Base-by-base conservation (phyloP, 192 early-diverging fungal species). In the Irineochytrium annulatum region DNA sequence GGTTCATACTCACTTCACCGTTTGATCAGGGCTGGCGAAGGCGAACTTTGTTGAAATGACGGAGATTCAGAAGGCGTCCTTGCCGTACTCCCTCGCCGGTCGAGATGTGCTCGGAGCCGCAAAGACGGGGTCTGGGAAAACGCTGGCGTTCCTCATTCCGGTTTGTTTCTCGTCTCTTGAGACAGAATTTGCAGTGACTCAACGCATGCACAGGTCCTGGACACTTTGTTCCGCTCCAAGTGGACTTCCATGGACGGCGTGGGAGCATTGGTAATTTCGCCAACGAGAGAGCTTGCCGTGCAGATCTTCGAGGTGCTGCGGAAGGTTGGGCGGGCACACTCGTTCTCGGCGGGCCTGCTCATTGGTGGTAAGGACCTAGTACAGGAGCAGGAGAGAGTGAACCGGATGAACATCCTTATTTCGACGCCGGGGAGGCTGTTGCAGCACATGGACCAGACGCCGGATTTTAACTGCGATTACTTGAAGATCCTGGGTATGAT, bases 361-460 rank as follows among this genome's bases (percentile, higher is more conserved):
- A 99, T 97, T 73, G 96, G 87, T 77, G 46, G 68, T 89, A 96
- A 81, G 63, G 78, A 65, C 87, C 61, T 95, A 86, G 74, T 79
- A 48, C 88, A 92, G 70, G 77, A 84, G 60, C 68, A 75, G 26
- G 82, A 80, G 55, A 59, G 85, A 8, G 73, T 74, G 28, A 68
- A 27, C 34, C 60, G 60, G 37, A 74, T 79, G 72, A 78, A 94
- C 65, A 90, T 99, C 59, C 74, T 93, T 53, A 88, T 99, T 0
- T 95, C 92, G 34, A 99, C 97, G n/a, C 97, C 97, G 2, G 97
- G 97, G 29, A 84, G 97, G 33, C 75, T 99, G 72, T 71, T 98
- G 49, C 96, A 99, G 71, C 85, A 92, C 57, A 86, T 95, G 65
- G 97, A 99, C 75, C 73, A 98, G 51, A 80, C 92, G 14, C 90